Base-by-base conservation (phyloP, 1,284 basidiomycete genomes). In the Ceratobasidium sp. region DNA sequence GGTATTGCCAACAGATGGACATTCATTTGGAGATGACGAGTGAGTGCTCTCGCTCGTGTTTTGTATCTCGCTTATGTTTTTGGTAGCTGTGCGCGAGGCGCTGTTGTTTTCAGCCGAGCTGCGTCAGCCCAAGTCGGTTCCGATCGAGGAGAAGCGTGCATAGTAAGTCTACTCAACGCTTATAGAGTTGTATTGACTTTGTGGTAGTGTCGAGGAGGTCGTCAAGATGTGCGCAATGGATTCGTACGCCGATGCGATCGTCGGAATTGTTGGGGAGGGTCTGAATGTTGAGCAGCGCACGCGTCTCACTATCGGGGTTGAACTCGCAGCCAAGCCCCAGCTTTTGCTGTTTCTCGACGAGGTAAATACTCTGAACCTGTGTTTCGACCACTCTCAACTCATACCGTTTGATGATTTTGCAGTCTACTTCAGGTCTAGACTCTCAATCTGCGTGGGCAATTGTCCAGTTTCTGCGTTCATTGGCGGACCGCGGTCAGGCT, bases 401-500 rank as follows among this genome's bases (percentile, higher is more conserved):
- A 46, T 38, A 23, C 46, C 54, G 8, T n/a, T n/a, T n/a, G n/a
- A n/a, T n/a, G 13, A 11, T n/a, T 23, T 58, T n/a, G n/a, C n/a
- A 49, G 78, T 89, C 89, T 0, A 94, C 91, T 0, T 93, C 92
- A 11, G 94, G 95, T 55, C 83, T 97, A 32, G 94, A 96, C 79
- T 94, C 93, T 1, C 94, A 96, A 79, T 91, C 89, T 61, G 94
- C 95, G 0, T 96, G 92, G 91, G 91, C 91, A 18, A 94, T 97
- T 77, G 85, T 94, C 63, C 84, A 86, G 1, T 91, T 96, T 79
- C 84, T 96, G 62, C 86, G 91, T 35, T 94, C 94, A 79, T 87
- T 97, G 43, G 93, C 94, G 4, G 88, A 91, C 76, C 89, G 90
- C 78, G 96, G 96, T 2, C 94, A 96, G 81, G 93, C 94, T 23